These are phyloP conservation scores for Hortiboletus campestris DNA, from an alignment of 768 basidiomycete species.

Conservation along the genomic window DNA sequence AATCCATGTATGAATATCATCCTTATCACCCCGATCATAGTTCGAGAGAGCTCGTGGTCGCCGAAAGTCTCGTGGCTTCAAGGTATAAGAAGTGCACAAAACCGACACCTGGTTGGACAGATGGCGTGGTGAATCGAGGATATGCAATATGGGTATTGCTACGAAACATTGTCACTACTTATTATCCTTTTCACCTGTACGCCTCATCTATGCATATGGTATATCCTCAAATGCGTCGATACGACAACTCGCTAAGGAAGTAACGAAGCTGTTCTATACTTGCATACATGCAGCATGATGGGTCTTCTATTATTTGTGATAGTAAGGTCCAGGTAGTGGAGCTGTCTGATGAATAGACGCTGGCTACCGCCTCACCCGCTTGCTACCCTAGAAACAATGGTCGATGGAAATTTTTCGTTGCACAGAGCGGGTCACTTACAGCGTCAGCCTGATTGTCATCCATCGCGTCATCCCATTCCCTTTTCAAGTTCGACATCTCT, in stretches of 20 bases:
- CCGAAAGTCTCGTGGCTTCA: conserved; percentile 97
- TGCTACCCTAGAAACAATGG: conserved; percentile 14
- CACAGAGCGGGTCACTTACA: conserved; percentile 14
- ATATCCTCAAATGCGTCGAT: conserved; percentile 13
- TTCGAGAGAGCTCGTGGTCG: conserved; percentile 99
- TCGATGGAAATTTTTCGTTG: background rate
- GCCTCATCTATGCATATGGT: conserved; percentile 26
- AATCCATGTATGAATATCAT: too few species aligned
- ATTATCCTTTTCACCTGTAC: conserved; percentile 22
- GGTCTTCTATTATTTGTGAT: background rate
- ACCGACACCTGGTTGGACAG: conserved; percentile 32
- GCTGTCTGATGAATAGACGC: background rate
- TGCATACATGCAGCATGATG: background rate
- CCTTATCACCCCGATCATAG: conserved; percentile 33
- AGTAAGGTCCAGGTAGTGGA: background rate
- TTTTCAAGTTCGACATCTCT: conserved; percentile 14
- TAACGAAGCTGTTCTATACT: background rate
- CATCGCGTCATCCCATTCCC: conserved; percentile 24
- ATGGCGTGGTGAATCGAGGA: conserved; percentile 23
- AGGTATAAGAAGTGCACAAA: conserved; percentile 62
- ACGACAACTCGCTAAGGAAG: background rate
- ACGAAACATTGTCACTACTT: conserved; percentile 21
- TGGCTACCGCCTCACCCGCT: conserved; percentile 19
- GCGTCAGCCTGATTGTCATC: conserved; percentile 1
- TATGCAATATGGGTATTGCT: conserved; percentile 35